phyloP scores from a whole-genome alignment of 441 rosid species.

The Sinapis alba region DNA sequence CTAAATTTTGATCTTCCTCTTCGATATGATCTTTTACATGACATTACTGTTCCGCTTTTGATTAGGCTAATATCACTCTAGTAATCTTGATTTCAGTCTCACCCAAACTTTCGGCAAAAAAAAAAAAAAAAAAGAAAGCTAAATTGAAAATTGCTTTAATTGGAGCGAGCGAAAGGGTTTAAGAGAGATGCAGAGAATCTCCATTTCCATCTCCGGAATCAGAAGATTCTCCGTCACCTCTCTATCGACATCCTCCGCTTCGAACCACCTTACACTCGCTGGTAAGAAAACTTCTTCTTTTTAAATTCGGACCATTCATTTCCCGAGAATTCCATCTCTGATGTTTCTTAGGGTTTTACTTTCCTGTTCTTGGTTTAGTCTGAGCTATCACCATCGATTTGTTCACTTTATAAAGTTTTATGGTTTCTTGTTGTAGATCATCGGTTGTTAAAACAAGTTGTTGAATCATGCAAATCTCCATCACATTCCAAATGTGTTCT shows the following conservation, averaged over 20 bases:
- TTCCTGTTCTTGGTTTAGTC: not conserved
- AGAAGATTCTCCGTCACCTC: conserved; percentile 33
- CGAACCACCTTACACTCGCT: conserved; percentile 21
- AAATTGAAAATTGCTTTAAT: not conserved
- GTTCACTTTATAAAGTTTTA: not conserved
- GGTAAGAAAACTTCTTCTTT: conserved; percentile 19
- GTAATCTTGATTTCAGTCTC: too few relatives aligned
- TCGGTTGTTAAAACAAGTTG: conserved; percentile 41
- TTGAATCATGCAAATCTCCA: conserved; percentile 55
- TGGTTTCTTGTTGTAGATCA: conserved; percentile 44
- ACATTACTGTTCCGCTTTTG: too few relatives aligned
- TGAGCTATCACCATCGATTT: too few relatives aligned
- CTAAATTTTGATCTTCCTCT: too few relatives aligned
- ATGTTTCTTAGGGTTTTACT: too few relatives aligned
- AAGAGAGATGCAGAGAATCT: conserved; percentile 33
- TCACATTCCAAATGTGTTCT: conserved; percentile 46
- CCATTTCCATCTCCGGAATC: conserved; percentile 21
- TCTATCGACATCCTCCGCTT: conserved; percentile 23
- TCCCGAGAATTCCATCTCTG: too few relatives aligned
- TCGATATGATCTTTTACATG: too few relatives aligned
- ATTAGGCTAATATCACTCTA: too few relatives aligned
- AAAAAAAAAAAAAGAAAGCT: too few relatives aligned
- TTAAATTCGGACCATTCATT: not conserved
- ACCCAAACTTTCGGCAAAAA: too few relatives aligned
- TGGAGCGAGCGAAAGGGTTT: not conserved